Percentiles rank a stretch among this genome's conserved stretches.
phyloP scores from a whole-genome alignment of 345 rosid species.

The Carallia brachiata region DNA sequence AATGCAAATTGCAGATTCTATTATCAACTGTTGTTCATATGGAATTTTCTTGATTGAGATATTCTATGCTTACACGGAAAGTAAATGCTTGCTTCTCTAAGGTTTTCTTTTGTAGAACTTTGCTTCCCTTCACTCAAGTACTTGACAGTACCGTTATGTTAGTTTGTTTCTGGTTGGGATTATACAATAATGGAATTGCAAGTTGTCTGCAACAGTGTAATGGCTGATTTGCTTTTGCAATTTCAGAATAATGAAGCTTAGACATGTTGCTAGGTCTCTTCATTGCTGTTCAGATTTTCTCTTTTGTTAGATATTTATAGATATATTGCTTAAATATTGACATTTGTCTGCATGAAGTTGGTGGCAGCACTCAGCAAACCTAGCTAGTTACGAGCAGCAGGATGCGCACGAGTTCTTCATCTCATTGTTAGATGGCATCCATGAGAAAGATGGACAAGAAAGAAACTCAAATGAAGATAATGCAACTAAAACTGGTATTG shows the following conservation, averaged over 20 bases:
- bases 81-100: not conserved
- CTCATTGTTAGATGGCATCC: slow-evolving; percentile 27
- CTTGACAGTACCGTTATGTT: not conserved
- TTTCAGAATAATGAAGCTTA: not conserved
- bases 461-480: slow-evolving; percentile 19
- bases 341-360: slow-evolving; percentile 30
- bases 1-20: not conserved
- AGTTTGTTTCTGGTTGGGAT: not conserved
- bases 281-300: slow-evolving; percentile 2
- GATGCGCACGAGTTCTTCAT: slow-evolving; percentile 39
- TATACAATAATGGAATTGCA: not conserved
- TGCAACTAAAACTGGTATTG: slow-evolving; percentile 1
- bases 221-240: not conserved
- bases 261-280: slow-evolving; percentile 5
- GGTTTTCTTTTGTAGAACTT: not conserved
- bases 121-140: not conserved
- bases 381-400: slow-evolving; percentile 33
- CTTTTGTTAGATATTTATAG: slow-evolving; percentile 11
- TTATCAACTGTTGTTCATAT: not conserved
- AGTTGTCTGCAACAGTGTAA: not conserved
- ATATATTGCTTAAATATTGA: slow-evolving; percentile 17
- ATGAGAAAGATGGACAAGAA: slow-evolving; percentile 24
- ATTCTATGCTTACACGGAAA: not conserved
- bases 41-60: too few species aligned
- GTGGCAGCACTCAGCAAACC: slow-evolving; percentile 34